These are phyloP conservation scores for Hypoxylon sp. DNA, from an alignment of 2,329 filamentous ascomycete species.

Conservation along the genomic window DNA sequence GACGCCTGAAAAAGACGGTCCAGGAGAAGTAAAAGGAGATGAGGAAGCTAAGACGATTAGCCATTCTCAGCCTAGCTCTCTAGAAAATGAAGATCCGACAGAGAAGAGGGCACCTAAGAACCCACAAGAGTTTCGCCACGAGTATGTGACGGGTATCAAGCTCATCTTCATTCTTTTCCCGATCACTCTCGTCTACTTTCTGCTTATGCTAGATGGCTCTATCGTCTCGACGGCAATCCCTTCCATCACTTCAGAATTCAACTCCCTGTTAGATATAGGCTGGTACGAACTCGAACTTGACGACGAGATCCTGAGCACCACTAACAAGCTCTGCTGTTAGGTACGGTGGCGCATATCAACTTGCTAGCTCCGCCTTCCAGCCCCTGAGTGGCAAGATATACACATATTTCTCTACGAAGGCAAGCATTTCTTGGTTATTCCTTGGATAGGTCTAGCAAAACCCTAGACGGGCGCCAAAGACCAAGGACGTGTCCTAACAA, in stretches of 20 bases:
- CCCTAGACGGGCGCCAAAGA: not conserved
- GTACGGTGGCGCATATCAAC: not conserved
- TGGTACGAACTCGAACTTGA: conserved; percentile 7
- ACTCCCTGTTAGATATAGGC: conserved; percentile 7
- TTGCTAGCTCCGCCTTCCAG: conserved; percentile 17
- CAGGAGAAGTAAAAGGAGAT: not conserved
- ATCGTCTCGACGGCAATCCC: conserved; percentile 11
- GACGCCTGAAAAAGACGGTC: not conserved
- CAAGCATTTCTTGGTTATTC: not conserved
- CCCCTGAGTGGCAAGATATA: conserved; percentile 29
- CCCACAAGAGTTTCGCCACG: not conserved
- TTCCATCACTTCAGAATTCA: conserved; percentile 8
- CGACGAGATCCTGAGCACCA: not conserved
- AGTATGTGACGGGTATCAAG: conserved; percentile 8
- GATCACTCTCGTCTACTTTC: conserved; percentile 5
- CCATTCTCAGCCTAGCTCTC: not conserved
- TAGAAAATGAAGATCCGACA: not conserved
- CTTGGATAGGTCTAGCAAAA: not conserved
- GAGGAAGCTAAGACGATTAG: not conserved
- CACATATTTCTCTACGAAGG: conserved; percentile 23
- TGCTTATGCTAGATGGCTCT: not conserved
- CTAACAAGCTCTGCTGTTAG: not conserved
- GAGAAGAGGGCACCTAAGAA: not conserved
- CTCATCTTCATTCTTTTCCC: conserved; percentile 1
- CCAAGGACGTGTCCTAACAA: not conserved